Base-by-base conservation (phyloP, 2,329 filamentous ascomycete species). In the Emericellopsis cladophorae region DNA sequence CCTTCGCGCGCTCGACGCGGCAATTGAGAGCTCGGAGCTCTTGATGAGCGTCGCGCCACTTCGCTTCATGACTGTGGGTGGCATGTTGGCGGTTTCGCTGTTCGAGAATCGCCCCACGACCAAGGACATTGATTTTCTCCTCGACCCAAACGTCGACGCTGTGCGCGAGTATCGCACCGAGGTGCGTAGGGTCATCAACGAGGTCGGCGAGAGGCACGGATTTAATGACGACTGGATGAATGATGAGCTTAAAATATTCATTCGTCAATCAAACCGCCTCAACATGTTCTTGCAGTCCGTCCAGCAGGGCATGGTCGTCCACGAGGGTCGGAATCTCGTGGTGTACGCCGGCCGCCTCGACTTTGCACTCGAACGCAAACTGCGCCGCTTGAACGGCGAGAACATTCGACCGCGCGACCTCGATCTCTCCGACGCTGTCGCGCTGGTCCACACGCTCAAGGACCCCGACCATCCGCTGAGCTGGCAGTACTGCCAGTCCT, bases 121-220 rank as follows among this genome's bases (percentile, higher is more conserved):
- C 12, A 44, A 43, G 11, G 44, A 49, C 37, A 40, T 51, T 23
- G 49, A 52, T 42, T 44, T 44, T 15, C 41, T 52, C 6, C 42
- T 47, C 34, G 48, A 52, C 31, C 49, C 49, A 12, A 51, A 51
- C 44, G 40, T 51, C n/a, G 47, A 49, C 24, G 44, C 46, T 10
- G 48, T 43, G 4, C 18, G 36, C 14, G 42, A 45, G 33, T 52
- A 51, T 47, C 47, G 43, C 34, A 22, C 32, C 12, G 44, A 46
- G 21, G 42, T 52, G 11, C 26, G 35, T 7, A 22, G 36, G 15
- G 44, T 44, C 15, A 43, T 52, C 23, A 29, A 22, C 15, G 26
- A 33, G 4, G 48, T 49, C 12, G 45, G 43, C 3, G 34, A 42
- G 9, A 21, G 9, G 5, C 24, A 31, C 24, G 29, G 29, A n/a